A percentile compares a stretch with the other conserved stretches of the same genome.
These are phyloP conservation scores for Nidularia pulvinata DNA, from an alignment of 768 basidiomycete genomes.

Conservation along the genomic window DNA sequence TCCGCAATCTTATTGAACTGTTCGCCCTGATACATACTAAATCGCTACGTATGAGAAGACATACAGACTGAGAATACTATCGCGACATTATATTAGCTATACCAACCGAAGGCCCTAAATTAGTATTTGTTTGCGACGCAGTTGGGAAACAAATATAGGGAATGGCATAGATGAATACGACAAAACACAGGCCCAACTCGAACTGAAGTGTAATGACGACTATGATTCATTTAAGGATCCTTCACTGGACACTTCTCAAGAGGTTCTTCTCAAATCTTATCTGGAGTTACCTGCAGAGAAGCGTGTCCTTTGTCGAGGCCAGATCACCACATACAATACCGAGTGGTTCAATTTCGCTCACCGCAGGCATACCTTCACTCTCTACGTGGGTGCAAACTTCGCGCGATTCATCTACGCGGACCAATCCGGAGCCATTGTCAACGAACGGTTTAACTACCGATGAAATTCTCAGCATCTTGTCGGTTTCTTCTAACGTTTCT, in stretches of 20 bases:
- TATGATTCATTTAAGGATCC: too few relatives aligned
- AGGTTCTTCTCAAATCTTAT: background rate
- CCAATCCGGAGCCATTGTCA: conserved; percentile 24
- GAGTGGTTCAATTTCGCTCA: conserved; percentile 19
- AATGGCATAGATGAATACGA: too few relatives aligned
- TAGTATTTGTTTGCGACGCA: too few relatives aligned
- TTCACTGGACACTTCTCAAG: background rate
- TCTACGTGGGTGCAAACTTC: conserved; percentile 16
- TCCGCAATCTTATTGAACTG: too few relatives aligned
- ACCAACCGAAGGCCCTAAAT: too few relatives aligned
- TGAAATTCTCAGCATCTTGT: conserved; percentile 12
- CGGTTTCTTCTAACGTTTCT: conserved; percentile 25
- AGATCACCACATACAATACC: conserved; percentile 15
- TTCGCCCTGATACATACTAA: too few relatives aligned
- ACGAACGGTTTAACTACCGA: conserved; percentile 18
- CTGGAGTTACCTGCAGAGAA: conserved; percentile 3
- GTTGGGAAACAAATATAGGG: too few relatives aligned
- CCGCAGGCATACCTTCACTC: conserved; percentile 20
- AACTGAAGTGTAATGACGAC: too few relatives aligned
- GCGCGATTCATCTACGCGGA: conserved; percentile 29
- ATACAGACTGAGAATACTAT: too few relatives aligned
- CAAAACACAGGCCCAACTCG: too few relatives aligned
- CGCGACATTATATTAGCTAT: too few relatives aligned
- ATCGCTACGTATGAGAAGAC: too few relatives aligned
- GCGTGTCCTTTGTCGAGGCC: conserved; percentile 11